Percentiles rank a stretch among this genome's conserved stretches.
These are phyloP conservation scores for Laburnicola sp. DNA, from an alignment of 2,329 filamentous ascomycete genomes.

Conservation along the genomic window DNA sequence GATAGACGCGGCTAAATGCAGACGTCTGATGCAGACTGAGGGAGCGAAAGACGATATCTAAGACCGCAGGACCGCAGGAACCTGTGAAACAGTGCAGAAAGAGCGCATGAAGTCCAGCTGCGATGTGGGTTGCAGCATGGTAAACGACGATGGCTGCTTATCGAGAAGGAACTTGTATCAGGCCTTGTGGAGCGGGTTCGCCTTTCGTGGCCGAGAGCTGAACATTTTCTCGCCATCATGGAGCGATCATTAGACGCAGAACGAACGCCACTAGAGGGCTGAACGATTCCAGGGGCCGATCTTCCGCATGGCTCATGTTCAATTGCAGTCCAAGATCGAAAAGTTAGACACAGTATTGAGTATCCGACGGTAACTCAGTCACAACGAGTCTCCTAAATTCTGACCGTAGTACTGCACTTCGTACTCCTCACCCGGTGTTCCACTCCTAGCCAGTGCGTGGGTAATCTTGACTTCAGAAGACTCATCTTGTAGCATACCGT, in stretches of 20 bases:
- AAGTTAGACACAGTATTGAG: no score
- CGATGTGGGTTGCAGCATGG: constrained; percentile 5
- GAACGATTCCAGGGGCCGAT: background rate
- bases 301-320: background rate
- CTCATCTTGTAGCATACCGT: no score
- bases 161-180: constrained; percentile 2
- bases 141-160: constrained; percentile 6
- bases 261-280: constrained; percentile 3
- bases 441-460: no score
- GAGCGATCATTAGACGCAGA: background rate
- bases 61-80: constrained; percentile 4
- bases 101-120: background rate
- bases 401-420: no score
- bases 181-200: constrained; percentile 4
- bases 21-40: constrained; percentile 5
- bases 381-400: no score
- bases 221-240: background rate
- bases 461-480: no score
- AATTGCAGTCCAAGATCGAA: no score
- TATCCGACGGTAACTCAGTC: no score
- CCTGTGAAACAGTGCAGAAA: constrained; percentile 1
- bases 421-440: no score
- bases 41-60: constrained; percentile 12
- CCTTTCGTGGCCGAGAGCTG: background rate
- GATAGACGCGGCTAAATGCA: background rate